Percentiles rank a stretch among this genome's conserved stretches.
phyloP scores from a whole-genome alignment of 2,329 filamentous ascomycete genomes.

The Cadophora sp. region DNA sequence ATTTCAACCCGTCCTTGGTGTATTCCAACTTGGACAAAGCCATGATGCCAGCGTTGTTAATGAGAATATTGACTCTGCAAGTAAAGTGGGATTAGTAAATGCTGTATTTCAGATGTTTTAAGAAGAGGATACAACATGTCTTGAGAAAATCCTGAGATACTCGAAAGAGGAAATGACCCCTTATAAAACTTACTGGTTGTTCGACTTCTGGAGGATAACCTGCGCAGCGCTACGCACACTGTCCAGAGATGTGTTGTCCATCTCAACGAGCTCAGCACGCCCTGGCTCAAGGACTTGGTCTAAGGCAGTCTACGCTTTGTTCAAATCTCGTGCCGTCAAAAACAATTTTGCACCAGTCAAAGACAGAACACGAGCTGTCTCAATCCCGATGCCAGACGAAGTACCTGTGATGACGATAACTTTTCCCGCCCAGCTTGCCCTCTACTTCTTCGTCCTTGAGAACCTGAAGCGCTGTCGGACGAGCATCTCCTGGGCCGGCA shows the following conservation, averaged over 20 bases:
- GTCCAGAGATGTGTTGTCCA: slow-evolving; percentile 46
- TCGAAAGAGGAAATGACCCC: no score
- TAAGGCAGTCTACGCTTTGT: background rate
- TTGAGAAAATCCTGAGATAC: no score
- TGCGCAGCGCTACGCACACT: slow-evolving; percentile 44
- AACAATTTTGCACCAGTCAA: background rate
- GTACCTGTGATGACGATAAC: slow-evolving; percentile 5
- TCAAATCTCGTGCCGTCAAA: background rate
- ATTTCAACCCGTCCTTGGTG: slow-evolving; percentile 56
- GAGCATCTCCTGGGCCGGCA: background rate
- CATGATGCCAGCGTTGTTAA: slow-evolving; percentile 41
- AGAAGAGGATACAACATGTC: no score
- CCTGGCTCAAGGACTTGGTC: slow-evolving; percentile 50
- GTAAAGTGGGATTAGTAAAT: no score
- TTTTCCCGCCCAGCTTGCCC: background rate
- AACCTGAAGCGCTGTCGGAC: background rate
- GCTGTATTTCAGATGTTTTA: no score
- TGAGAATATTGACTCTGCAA: slow-evolving; percentile 45
- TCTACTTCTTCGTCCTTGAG: background rate
- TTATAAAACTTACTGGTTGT: no score
- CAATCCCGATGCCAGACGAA: background rate
- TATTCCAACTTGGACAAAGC: slow-evolving; percentile 37
- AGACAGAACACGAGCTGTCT: background rate
- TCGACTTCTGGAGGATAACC: slow-evolving; percentile 39
- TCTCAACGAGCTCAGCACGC: slow-evolving; percentile 45